Conservation (phyloP, 1,284 basidiomycete species). For the Trichosporon sp. region DNA sequence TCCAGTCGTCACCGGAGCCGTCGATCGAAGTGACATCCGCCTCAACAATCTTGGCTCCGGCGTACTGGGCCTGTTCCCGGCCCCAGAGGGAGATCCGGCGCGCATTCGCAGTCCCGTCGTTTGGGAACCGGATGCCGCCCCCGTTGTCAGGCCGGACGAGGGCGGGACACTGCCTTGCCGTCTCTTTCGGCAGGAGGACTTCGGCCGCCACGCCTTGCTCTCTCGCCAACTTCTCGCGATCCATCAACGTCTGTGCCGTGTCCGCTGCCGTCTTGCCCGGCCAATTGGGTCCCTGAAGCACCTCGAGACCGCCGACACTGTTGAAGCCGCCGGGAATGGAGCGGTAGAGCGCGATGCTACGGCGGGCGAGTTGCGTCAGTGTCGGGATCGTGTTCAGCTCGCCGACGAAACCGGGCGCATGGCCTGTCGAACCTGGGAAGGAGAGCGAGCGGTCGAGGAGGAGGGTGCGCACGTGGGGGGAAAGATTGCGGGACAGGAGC, state of each 20-base stretch:
- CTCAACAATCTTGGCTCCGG: constrained; percentile 23
- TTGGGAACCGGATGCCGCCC: constrained; percentile 25
- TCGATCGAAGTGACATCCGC: constrained; percentile 30
- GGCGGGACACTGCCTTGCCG: constrained; percentile 25
- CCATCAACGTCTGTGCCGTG: background rate
- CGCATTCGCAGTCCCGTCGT: constrained; percentile 38
- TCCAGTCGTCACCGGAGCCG: background rate
- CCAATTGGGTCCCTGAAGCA: constrained; percentile 12
- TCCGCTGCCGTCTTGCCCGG: background rate
- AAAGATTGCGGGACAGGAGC: constrained; percentile 53
- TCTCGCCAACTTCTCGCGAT: constrained; percentile 24
- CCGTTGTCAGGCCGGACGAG: constrained; percentile 27
- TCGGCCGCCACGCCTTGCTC: constrained; percentile 23
- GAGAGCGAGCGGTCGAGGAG: constrained; percentile 54
- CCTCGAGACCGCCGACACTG: constrained; percentile 36
- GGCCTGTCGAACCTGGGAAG: constrained; percentile 40
- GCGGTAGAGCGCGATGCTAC: constrained; percentile 32
- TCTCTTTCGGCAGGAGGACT: constrained; percentile 25
- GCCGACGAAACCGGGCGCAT: constrained; percentile 43
- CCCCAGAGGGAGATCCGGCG: constrained; percentile 25
- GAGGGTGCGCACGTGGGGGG: constrained; percentile 59
- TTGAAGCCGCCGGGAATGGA: constrained; percentile 31
- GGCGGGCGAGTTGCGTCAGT: constrained; percentile 37
- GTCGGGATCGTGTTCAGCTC: constrained; percentile 33
- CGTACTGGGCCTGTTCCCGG: constrained; percentile 26